These are phyloP conservation scores for Colletotrichum acutatum DNA, from an alignment of 2,329 filamentous ascomycete genomes.

Conservation along the genomic window DNA sequence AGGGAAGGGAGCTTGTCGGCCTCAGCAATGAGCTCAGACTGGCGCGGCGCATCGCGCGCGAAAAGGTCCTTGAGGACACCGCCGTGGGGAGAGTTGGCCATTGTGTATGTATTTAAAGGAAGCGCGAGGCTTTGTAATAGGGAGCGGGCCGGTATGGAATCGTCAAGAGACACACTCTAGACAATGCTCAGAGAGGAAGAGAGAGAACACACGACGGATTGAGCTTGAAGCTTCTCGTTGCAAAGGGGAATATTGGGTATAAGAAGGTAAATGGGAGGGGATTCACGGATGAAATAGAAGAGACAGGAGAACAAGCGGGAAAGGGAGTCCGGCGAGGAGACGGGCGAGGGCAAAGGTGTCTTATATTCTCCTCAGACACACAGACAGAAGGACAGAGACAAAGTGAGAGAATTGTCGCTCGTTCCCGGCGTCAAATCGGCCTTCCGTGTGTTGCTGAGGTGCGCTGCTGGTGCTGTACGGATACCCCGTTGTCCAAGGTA, in stretches of 20 bases:
- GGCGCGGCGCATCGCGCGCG: conserved; percentile 87
- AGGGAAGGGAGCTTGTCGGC: conserved; percentile 89
- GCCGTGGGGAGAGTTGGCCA: conserved; percentile 83
- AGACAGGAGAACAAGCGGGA: neutral
- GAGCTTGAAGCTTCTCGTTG: conserved; percentile 5
- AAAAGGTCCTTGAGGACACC: conserved; percentile 98
- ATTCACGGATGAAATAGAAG: conserved; percentile 5
- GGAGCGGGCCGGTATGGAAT: neutral
- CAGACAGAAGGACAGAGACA: neutral
- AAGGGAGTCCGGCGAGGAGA: neutral
- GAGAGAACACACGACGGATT: conserved; percentile 24
- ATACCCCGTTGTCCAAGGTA: conserved; percentile 28
- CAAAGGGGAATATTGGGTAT: neutral
- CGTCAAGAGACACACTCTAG: neutral
- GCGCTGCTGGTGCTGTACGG: neutral
- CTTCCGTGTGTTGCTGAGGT: conserved; percentile 4
- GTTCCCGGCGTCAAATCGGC: conserved; percentile 34
- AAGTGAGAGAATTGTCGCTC: conserved; percentile 19
- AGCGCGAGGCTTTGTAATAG: neutral
- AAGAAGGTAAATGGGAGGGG: neutral
- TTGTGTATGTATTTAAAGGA: conserved; percentile 46
- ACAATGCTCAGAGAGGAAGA: conserved; percentile 1
- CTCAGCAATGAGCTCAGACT: conserved; percentile 82
- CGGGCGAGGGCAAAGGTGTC: conserved; percentile 28
- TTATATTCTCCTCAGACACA: conserved; percentile 23